Base-by-base conservation (phyloP, 352 stramenopile species). In the Globisporangium camurandrum region DNA sequence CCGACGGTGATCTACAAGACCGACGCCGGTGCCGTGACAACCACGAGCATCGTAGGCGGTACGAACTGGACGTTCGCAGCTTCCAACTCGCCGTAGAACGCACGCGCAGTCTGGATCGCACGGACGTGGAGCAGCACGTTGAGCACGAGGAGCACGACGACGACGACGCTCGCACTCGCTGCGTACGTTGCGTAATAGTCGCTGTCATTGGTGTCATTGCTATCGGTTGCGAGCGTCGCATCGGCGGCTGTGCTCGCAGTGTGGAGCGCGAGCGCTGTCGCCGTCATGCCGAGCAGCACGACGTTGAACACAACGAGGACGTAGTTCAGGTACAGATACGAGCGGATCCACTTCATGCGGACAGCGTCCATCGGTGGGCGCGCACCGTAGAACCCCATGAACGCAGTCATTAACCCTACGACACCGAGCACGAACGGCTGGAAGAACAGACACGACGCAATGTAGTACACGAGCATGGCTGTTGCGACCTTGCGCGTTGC, bases 251-350 rank as follows among this genome's bases (percentile, higher is more conserved):
- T 12, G 2, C 46, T 61, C 49, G 26, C 12, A 37, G 23, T 66
- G 62, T 46, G 39, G 34, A 55, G 50, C 20, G 53, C 60, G 36
- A 84, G 38, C 12, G 82, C 39, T 43, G 64, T 65, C 16, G 84
- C 43, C 49, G 66, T 68, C 53, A 84, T 58, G 17, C 67, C 54
- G 17, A 81, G 54, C 61, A 81, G 59, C 71, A 75, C 87, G 56
- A 83, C 42, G 49, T 89, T 89, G 53, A 88, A 54, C 20, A 62
- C 60, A 46, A 87, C 22, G 67, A 88, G 84, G 28, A 60, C 56
- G 64, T 84, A 86, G 73, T 89, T 87, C 40, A 73, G 63, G 65
- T 72, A 87, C 44, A 84, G 49, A 64, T 73, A 88, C 42, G 61
- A 70, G 28, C 73, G 75, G 34, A 88, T 51, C 75, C 78, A 89